Evolutionary conservation across 164 flowering plant species (phyloP).

Genomic region (Chimonanthus salicifolius): DNA sequence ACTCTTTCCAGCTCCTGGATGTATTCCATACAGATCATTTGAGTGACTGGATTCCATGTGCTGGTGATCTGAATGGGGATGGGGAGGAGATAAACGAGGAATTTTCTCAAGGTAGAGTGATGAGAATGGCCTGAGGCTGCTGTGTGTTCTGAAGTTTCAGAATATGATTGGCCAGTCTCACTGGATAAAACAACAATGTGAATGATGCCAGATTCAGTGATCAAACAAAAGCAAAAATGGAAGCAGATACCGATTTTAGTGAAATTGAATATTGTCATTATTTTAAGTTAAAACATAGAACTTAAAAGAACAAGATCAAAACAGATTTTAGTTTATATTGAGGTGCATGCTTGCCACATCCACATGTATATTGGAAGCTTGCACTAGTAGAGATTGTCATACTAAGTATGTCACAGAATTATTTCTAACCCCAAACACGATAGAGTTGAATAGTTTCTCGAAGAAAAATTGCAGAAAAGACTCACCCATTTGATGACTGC

Average conservation of each 20-base stretch:
- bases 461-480: neutral
- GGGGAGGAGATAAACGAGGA: conserved; percentile 33
- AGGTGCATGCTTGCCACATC: too few relatives aligned
- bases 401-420: neutral
- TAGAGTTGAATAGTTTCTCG: neutral
- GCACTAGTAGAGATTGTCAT: neutral
- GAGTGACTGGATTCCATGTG: conserved; percentile 14
- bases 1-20: conserved; percentile 6
- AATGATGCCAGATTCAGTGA: conserved; percentile 23
- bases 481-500: conserved; percentile 11
- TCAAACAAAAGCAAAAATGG: conserved; percentile 7
- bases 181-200: conserved; percentile 38
- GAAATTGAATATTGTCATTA: too few relatives aligned
- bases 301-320: too few relatives aligned
- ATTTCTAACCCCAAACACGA: too few relatives aligned
- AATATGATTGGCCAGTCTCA: conserved; percentile 34
- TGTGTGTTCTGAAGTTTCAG: conserved; percentile 30
- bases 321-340: too few relatives aligned
- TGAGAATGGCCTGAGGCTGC: conserved; percentile 33
- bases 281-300: too few relatives aligned
- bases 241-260: too few relatives aligned
- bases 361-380: neutral
- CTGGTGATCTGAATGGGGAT: conserved; percentile 13
- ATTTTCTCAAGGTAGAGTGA: conserved; percentile 44
- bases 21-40: conserved; percentile 5